Evolutionary conservation across 371 early-diverging fungal species (phyloP), one percentile per base, ranked within the genome.

Genomic region (Saksenaea vasiformis): DNA sequence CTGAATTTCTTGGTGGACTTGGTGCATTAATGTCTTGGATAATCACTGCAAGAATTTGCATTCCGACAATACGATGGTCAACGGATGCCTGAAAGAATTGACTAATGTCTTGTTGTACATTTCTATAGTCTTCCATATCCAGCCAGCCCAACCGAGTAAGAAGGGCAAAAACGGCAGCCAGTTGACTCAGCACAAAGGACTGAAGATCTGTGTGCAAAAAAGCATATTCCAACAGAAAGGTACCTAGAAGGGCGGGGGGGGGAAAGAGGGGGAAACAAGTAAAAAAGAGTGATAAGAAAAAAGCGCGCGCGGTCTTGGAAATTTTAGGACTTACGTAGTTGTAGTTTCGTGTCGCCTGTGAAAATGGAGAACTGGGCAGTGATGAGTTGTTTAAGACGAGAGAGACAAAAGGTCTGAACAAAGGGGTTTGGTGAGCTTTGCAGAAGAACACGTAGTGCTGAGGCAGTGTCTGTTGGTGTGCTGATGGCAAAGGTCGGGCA

Each of bases 111-210:
- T 83, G 83, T 24, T 90, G 67, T 0, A 90, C 79, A 27, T 83
- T 77, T 38, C 82, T 83, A 66, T 92, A 93, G 36, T 90, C 89
- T 14, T 84, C 83, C 22, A 86, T 69, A 38, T 93, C 94, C 39
- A 87, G 80, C 94, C 95, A 95, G 7, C 93, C 93, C 14, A 93
- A 71, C 65, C 91, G 89, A 24, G 92, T 91, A 34, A 95, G 74
- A 28, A 88, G 65, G n/a, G 91, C 86, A 64, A 93, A 86, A 1
- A 93, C 80, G 62, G 87, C 86, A 14, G 90, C 85, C 31, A 91
- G 72, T 47, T 87, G 85, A 10, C 89, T 72, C 26, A 88, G 73
- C 51, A 93, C 85, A 69, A 90, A 93, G 3, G 82, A 79, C n/a
- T 83, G 84, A 35, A 90, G 72, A 54, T 86, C 87, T 3, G 82